Base-by-base conservation (phyloP, 768 basidiomycete genomes). In the Phaffia australis region DNA sequence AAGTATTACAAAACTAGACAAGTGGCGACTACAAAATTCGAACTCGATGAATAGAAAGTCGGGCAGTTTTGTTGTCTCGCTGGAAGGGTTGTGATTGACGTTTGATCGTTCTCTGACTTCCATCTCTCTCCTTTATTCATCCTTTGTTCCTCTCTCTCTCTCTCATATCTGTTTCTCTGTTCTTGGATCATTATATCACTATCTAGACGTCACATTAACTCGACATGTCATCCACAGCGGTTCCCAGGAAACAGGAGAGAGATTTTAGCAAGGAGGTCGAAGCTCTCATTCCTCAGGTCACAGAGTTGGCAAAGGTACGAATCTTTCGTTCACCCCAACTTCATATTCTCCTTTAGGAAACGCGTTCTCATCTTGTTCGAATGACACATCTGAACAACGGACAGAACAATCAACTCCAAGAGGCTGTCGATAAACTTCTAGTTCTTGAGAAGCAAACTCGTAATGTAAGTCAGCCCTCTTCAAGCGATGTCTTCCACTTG, bases 361-460 rank as follows among this genome's bases (percentile, higher is more conserved):
- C 52, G 4, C 23, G 16, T 54, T 4, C 52, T 23, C n/a, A 15
- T 54, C 16, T 30, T 54, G 29, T 15, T 54, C 5, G 9, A 54
- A 54, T 15, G 9, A 23, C 15, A 15, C 29, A 42, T 42, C 35
- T 42, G 11, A 9, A 23, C 19, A 1, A 0, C 4, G 5, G 54
- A 1, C 64, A 94, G 92, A 79, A 84, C 67, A 89, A 87, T 29
- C 86, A 85, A 76, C 80, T 91, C 56, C 84, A 89, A 74, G 87
- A 89, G 35, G 89, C 86, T 27, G 79, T 97, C 42, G 94, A 99
- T 78, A 90, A 88, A 79, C 83, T 98, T 65, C 81, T 92, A 65
- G 78, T 79, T 1, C 81, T 98, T 6, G 95, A 99, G 79, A 98
- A 98, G 78, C 93, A 95, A 76, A 87, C 94, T 2, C 82, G 95